Base-by-base conservation (phyloP, 75 land plant genomes). In the Pinus albicaulis region DNA sequence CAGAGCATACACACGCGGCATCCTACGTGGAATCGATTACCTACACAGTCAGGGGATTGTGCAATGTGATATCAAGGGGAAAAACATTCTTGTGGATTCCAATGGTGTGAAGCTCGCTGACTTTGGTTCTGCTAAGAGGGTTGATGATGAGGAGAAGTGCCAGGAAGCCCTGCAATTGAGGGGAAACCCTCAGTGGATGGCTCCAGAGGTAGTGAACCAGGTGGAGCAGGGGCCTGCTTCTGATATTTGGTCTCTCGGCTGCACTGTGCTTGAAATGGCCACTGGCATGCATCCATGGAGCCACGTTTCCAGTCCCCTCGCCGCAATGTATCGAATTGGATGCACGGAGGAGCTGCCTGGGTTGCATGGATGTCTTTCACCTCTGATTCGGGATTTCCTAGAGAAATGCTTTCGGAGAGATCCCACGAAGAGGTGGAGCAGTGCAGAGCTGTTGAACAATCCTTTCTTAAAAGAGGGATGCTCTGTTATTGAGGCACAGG, bases 21-120 rank as follows among this genome's bases (percentile, higher is more conserved):
- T 86, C 10, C 69, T 86, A 6, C 68, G 53, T 25, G 93, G 87
- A 56, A 61, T 86, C 7, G 59, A 71, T 15, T 81, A 82, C 63
- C 56, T 91, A 17, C 91, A 91, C 58, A 31, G 23, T 4, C 56
- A 26, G 2, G 91, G 85, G 58, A 84, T 82, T 26, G 91, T 89
- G 56, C 93, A 91, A 79, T 86, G 93, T 59, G 93, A 91, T 57
- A 73, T 91, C 65, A 91, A 91, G 86, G 91, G 86, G 55, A 79
- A 76, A 73, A 89, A 91, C 38, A 57, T 88, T 0, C 76, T 89
- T 13, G 79, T 89, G 7, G 83, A 78, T 5, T 7, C 58, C 17
- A 66, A 68, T 16, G 76, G 38, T 8, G 92, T 86, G 59, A 90
- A 90, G 82, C 75, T 88, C 2, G 85, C 79, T 3, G 92, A 90